Base-by-base conservation (phyloP, 169 alveolate species). In the Plasmodium vivax region DNA sequence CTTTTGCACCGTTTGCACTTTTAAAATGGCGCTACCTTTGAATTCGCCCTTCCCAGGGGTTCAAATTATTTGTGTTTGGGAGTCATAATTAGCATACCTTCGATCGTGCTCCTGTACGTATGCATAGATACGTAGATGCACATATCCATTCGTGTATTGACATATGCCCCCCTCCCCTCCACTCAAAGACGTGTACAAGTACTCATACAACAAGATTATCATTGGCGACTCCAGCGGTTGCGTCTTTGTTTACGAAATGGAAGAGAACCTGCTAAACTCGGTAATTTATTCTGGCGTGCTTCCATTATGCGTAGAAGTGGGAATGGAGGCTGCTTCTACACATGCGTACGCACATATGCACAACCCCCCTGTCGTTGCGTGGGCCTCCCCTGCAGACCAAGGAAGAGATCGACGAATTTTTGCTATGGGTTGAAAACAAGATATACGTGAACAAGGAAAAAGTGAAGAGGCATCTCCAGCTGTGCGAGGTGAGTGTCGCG, bases 151-250 rank as follows among this genome's bases (percentile, higher is more conserved):
- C 43, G n/a, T 68, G 38, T 27, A 68, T 68, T 68, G 32, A 34
- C 45, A 75, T 75, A 75, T 75, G 9, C 23, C 7, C 47, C 7
- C 51, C 58, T 62, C 43, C 80, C 6, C 43, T 62, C 80, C 38
- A 23, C 38, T 43, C 56, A 68, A 41, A 88, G 94, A 88, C 72
- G 80, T 73, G n/a, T 88, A 79, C 30, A 88, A 79, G 51, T 88
- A 88, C 41, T 79, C 94, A 23, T 88, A 88, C 47, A 88, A 88
- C 41, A 88, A 88, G 56, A 88, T 88, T 38, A 88, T 88, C 68
- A 88, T 88, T 80, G 94, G 94, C 27, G 94, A 88, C 74, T 88
- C 94, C 3, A 88, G 90, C 51, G 94, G 94, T 14, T 88, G 94
- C 32, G 94, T 88, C 36, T 88, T 79, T 80, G 94, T 88, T 88